Conservation (phyloP, 2,329 filamentous ascomycete species). For the Phaeosphaeria sp. region DNA sequence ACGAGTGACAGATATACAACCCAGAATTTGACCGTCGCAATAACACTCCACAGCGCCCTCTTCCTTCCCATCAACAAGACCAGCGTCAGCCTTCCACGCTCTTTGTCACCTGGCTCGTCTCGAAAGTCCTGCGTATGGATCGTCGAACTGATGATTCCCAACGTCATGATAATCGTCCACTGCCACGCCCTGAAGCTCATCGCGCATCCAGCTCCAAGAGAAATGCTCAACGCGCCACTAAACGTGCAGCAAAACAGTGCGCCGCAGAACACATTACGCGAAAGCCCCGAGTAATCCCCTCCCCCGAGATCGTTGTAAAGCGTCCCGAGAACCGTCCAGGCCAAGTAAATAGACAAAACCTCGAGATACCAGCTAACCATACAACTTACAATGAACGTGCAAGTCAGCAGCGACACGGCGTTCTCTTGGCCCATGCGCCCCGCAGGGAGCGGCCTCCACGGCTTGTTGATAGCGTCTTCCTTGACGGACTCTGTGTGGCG, state of each 20-base stretch:
- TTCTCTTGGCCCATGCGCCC: constrained; percentile 25
- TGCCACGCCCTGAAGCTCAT: constrained; percentile 15
- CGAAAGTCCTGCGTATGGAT: constrained; percentile 52
- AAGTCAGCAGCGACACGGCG: constrained; percentile 18
- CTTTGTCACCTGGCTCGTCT: constrained; percentile 48
- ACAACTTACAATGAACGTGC: background rate
- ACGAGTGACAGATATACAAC: constrained; percentile 10
- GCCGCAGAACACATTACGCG: constrained; percentile 41
- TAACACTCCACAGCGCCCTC: constrained; percentile 12
- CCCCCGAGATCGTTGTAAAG: constrained; percentile 42
- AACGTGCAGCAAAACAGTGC: constrained; percentile 36
- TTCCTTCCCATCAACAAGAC: constrained; percentile 72
- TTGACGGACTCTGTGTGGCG: constrained; percentile 37
- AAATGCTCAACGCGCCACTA: constrained; percentile 38
- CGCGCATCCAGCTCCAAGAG: constrained; percentile 6
- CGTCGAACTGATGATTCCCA: constrained; percentile 43
- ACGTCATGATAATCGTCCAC: constrained; percentile 40
- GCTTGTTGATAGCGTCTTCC: constrained; percentile 53
- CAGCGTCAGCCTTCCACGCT: constrained; percentile 85
- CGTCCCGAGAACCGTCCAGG: constrained; percentile 21
- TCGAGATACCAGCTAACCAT: constrained; percentile 10
- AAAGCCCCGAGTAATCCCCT: constrained; percentile 31
- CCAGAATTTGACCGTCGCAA: constrained; percentile 16
- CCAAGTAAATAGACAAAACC: constrained; percentile 18
- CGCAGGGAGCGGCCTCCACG: constrained; percentile 43